Evolutionary conservation across 176 grass and related monocot species (phyloP), one percentile per base, ranked within the genome.

Genomic region (Tillandsia leiboldiana): DNA sequence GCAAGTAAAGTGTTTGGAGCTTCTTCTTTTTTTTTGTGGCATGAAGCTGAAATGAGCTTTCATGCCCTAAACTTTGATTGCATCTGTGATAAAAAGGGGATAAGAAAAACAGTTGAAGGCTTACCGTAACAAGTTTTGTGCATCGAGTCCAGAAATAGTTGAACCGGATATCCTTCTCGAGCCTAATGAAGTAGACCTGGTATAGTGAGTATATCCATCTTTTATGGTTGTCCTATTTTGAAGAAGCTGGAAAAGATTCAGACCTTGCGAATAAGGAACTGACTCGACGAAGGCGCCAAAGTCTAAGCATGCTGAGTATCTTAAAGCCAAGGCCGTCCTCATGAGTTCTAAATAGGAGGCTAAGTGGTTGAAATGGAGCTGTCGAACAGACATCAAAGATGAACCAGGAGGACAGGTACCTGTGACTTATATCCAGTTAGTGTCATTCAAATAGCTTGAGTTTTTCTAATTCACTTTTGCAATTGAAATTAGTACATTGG

Each of bases 331-430:
- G 73, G 68, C 56, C 71, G 74, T 96, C 82, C 20, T 78, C 83
- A 66, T 89, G 70, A 8, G 79, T 85, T 66, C 20, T 83, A 49
- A 89, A 83, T 2, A 91, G 81, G 66, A 86, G 75, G 76, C 82
- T 88, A 61, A 96, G 72, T 48, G 80, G 73, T 66, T 96, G 83
- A 67, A 91, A 96, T 23, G 86, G 92, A 76, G 81, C 89, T 68
- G 91, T 91, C 79, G 92, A 96, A 66, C 86, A 92, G 17, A 87
- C 72, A 83, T 96, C 92, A 75, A 89, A 96, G 76, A 96, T 76
- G 77, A 96, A 96, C 88, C 88, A 89, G 49, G 88, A 87, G 5
- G 88, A 89, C 69, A 96, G 70, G 47, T 96, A 96, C 81, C 92
- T 96, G 92, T 67, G 71, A 3, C 1, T 29, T 74, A 66, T 53